Evolutionary conservation across 1,284 basidiomycete genomes (phyloP), one percentile per base, ranked within the genome.

Genomic region (Coniferiporia sulphurascens): DNA sequence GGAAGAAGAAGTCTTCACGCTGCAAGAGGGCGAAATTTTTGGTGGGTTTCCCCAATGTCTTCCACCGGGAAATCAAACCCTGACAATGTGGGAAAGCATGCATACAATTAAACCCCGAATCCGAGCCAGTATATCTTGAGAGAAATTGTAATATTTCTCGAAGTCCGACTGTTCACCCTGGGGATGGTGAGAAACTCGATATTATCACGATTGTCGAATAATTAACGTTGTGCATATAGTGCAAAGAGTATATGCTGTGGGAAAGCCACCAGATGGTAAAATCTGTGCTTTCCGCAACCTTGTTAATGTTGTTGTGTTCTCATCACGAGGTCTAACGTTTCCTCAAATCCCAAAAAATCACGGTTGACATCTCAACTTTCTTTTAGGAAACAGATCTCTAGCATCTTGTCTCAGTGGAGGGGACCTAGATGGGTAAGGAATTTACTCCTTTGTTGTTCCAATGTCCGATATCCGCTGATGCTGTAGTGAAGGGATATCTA

Each of bases 241-340:
- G 0, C 86, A 88, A 72, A 77, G 83, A 49, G 87, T 89, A 0
- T 76, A 73, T 58, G 89, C 89, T 3, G 83, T 91, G 54, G 89
- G 89, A 2, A 76, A 81, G 66, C 88, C 89, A 1, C 87, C 87
- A 0, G 70, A 70, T 21, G 78, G 75, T 44, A 74, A 74, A 67
- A 62, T 80, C 13, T 89, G 86, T 67, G 70, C 83, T 46, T 90
- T 89, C 70, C 68, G 75, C 1, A 74, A 83, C 52, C 68, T 90
- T 62, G 83, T 79, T 66, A 91, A 91, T 65, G 83, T 85, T 8
- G 84, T 91, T 1, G 88, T 91, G 2, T 78, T 92, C 56, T 80
- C 89, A 0, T 83, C 82, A n/a, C 71, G 73, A 55, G 87, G 87
- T 84, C 62, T 38, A 78, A 70, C 19, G 1, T 36, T 15, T 32